A percentile compares a stretch with the other conserved stretches of the same genome.
These are phyloP conservation scores for Yamadazyma phyllophila DNA, from an alignment of 805 yeast genomes.

Conservation along the genomic window DNA sequence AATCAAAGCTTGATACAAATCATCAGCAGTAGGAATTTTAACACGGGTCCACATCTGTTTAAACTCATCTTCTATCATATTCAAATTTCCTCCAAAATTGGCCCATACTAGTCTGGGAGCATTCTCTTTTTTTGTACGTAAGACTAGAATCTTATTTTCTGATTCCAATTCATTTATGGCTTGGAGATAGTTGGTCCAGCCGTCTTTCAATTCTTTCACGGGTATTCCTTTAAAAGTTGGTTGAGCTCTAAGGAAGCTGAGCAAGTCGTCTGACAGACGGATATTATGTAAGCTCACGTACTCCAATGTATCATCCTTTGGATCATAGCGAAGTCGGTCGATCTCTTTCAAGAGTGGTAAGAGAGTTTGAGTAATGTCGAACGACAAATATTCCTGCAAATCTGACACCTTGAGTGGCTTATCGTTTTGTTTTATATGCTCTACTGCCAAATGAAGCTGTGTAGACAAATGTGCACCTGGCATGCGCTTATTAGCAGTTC, in stretches of 20 bases:
- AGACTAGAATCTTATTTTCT: conserved; percentile 73
- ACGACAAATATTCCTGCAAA: conserved; percentile 63
- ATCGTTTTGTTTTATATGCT: conserved; percentile 73
- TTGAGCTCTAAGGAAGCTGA: conserved; percentile 72
- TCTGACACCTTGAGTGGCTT: conserved; percentile 65
- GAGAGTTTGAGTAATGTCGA: conserved; percentile 59
- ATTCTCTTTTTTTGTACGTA: conserved; percentile 89
- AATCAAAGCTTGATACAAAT: conserved; percentile 71
- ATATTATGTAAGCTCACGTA: conserved; percentile 89
- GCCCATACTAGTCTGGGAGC: conserved; percentile 94
- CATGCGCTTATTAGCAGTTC: conserved; percentile 20
- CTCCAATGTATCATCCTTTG: conserved; percentile 63
- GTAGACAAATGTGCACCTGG: conserved; percentile 75
- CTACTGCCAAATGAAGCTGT: conserved; percentile 86
- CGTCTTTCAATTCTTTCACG: conserved; percentile 80
- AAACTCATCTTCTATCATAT: conserved; percentile 76
- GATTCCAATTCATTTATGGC: conserved; percentile 77
- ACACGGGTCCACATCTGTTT: conserved; percentile 76
- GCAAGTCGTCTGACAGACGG: conserved; percentile 71
- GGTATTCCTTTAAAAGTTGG: conserved; percentile 84
- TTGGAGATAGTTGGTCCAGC: conserved; percentile 88
- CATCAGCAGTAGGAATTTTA: conserved; percentile 78
- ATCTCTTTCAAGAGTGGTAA: conserved; percentile 70
- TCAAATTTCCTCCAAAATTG: conserved; percentile 71
- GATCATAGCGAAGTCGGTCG: conserved; percentile 72